Evolutionary conservation across 2,329 filamentous ascomycete genomes (phyloP).

Genomic region (Fusarium tupiense): DNA sequence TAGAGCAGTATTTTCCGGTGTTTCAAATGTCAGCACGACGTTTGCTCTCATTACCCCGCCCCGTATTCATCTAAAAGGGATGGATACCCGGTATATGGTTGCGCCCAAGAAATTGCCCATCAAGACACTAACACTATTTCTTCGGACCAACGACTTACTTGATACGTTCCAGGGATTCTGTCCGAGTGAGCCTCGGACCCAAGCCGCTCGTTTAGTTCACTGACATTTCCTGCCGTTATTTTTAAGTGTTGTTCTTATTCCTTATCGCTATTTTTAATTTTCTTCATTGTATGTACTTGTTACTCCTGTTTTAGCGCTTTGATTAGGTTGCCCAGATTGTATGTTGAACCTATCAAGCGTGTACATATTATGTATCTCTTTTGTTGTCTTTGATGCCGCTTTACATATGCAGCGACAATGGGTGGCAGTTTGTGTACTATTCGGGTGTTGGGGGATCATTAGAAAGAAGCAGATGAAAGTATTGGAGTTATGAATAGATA

Average conservation of each 20-base stretch:
- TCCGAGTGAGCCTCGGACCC: not conserved
- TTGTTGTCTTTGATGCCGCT: not conserved
- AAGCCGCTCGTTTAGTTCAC: not conserved
- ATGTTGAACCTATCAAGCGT: not conserved
- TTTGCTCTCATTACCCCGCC: not conserved
- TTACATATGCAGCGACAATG: not conserved
- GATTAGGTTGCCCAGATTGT: not conserved
- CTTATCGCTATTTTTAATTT: not conserved
- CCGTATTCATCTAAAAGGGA: not conserved
- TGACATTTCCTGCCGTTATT: not conserved
- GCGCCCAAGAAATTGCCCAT: not conserved
- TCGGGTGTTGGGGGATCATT: not conserved
- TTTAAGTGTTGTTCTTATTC: not conserved
- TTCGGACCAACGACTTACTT: not conserved
- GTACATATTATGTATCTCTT: not conserved
- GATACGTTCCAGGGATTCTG: not conserved
- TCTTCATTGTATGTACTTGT: not conserved
- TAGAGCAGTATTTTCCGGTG: not conserved
- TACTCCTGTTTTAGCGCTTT: not conserved
- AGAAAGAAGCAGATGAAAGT: not conserved
- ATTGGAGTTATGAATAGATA: not conserved
- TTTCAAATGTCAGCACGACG: not conserved
- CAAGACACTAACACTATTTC: not conserved
- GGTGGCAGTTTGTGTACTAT: slow-evolving; percentile 1
- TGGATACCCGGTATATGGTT: not conserved